Base-by-base conservation (phyloP, 148 eudicot species). In the Salicornia ramosissima region DNA sequence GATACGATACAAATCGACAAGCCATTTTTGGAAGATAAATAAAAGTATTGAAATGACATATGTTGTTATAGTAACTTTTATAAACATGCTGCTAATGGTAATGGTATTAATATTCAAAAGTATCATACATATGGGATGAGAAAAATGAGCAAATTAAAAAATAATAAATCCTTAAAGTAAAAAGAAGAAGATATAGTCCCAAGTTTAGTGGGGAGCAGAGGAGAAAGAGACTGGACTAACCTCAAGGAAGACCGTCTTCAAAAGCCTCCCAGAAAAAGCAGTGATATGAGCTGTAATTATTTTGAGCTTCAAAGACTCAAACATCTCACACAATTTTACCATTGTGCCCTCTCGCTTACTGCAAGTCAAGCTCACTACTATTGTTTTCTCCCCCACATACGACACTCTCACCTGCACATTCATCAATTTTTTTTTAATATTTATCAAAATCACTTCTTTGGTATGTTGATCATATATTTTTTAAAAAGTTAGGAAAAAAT, bases 301-400 rank as follows among this genome's bases (percentile, higher is more conserved):
- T 67, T 87, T 91, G 75, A 91, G 85, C 79, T 89, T 87, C 83
- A 91, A 84, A 13, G 97, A 77, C 62, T 91, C 95, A 69, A 91
- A 87, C 43, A 75, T 79, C 68, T 87, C 85, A 68, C 95, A 91
- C 46, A 91, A 68, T 71, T 81, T 87, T 6, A 87, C 83, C 83
- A 91, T 81, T 31, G 86, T 87, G 65, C 88, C 95, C 70, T 69
- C 80, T 67, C 81, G 66, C 71, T 87, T 85, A 31, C 77, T 74
- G 59, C 97, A 91, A 15, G 91, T 80, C 57, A 91, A 72, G 84
- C 86, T 91, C 59, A 91, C 95, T 50, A 84, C 86, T 19, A 83
- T 76, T 4, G 83, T 86, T 58, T 75, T 91, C 72, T 89, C 90
- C 19, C 92, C 95, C 83, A 87, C 80, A 51, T 80, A 78, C 11